phyloP scores from a whole-genome alignment of 495 filamentous ascomycete species.

The Neurospora pannonica region DNA sequence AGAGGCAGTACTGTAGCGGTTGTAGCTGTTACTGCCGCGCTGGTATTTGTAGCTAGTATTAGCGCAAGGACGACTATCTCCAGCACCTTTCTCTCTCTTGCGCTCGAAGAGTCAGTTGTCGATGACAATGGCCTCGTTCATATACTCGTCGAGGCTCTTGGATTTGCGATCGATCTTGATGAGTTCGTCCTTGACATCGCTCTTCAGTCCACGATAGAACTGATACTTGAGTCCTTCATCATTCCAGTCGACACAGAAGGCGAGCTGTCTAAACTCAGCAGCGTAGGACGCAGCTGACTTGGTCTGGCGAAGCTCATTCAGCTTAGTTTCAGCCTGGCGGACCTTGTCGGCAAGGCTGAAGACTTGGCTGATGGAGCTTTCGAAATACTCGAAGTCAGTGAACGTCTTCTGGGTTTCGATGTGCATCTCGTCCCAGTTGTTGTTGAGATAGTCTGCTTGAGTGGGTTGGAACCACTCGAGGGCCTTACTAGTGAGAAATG shows the following conservation, averaged over 20 bases:
- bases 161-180: no score
- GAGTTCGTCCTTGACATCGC: no score
- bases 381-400: background rate
- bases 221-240: no score
- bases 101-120: background rate
- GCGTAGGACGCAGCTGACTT: no score
- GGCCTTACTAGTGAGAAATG: no score
- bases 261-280: no score
- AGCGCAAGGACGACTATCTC: background rate
- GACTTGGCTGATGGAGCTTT: background rate
- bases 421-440: no score
- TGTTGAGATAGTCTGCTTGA: no score
- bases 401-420: background rate
- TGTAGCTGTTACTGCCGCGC: background rate
- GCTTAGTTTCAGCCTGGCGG: background rate
- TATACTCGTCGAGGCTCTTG: no score
- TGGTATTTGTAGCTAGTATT: background rate
- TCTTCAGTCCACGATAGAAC: no score
- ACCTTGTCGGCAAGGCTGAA: background rate
- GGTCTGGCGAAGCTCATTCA: background rate
- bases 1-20: background rate
- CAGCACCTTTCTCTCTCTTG: background rate
- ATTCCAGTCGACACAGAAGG: no score
- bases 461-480: no score
- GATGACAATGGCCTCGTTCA: background rate